Conservation (phyloP, 2,329 filamentous ascomycete species). For the Claviceps humidiphila region DNA sequence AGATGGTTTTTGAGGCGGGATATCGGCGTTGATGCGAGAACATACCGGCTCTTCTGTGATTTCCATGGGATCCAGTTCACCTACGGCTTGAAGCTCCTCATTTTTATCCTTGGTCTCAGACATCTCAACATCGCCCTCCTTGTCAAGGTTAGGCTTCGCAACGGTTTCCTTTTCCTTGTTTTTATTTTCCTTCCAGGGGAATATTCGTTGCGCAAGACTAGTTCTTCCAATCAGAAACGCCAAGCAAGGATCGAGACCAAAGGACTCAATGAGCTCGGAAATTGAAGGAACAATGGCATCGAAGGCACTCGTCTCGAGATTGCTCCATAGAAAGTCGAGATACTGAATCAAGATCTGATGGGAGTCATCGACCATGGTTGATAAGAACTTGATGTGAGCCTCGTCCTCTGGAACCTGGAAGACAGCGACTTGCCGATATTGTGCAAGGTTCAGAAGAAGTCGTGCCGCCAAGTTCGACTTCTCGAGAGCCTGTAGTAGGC, state of each 20-base stretch:
- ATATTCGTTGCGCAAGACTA: slow-evolving; percentile 56
- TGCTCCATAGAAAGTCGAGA: slow-evolving; percentile 74
- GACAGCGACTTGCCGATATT: slow-evolving; percentile 78
- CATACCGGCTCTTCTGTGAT: slow-evolving; percentile 20
- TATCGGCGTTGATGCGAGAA: slow-evolving; percentile 1
- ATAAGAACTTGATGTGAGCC: slow-evolving; percentile 77
- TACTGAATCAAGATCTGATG: slow-evolving; percentile 79
- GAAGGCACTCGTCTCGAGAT: slow-evolving; percentile 63
- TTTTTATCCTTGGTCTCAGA: slow-evolving; percentile 20
- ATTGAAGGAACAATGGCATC: slow-evolving; percentile 66
- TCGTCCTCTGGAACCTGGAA: slow-evolving; percentile 58
- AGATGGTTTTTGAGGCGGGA: slow-evolving; percentile 6
- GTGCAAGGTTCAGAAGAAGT: slow-evolving; percentile 78
- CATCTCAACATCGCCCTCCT: slow-evolving; percentile 47
- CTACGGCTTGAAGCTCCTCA: slow-evolving; percentile 14
- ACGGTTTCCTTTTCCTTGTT: slow-evolving; percentile 15
- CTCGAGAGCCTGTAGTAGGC: slow-evolving; percentile 66
- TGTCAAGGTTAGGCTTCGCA: slow-evolving; percentile 24
- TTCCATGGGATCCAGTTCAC: slow-evolving; percentile 14
- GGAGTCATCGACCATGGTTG: slow-evolving; percentile 80
- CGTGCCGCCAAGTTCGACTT: slow-evolving; percentile 68
- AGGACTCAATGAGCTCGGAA: slow-evolving; percentile 59
- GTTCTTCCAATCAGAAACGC: slow-evolving; percentile 75
- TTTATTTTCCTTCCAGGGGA: slow-evolving; percentile 23
- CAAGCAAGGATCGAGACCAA: slow-evolving; percentile 64